Evolutionary conservation across 768 basidiomycete genomes (phyloP), one percentile per base, ranked within the genome.

Genomic region (Auricularia cornea): DNA sequence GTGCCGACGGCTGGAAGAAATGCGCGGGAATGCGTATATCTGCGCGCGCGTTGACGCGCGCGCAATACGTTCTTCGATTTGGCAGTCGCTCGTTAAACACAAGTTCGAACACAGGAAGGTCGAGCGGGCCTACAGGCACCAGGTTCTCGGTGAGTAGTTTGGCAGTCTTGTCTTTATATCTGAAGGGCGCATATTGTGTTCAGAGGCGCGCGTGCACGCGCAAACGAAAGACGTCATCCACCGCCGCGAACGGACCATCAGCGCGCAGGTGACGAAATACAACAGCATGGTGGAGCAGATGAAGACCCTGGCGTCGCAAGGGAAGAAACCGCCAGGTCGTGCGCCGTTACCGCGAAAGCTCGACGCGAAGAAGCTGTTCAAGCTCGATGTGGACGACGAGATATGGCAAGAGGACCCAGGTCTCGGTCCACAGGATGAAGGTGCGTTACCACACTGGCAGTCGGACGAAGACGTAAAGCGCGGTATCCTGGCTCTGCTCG

Each of bases 331-430:
- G 3, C 6, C 33, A 4, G 1, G 31, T 12, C n/a, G 28, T 1
- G 20, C 26, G 1, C 14, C 32, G 3, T 12, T 38, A 35, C 59
- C 59, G 4, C 14, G n/a, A 23, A 14, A 11, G 35, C 20, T 60
- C 12, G 40, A 60, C 23, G 32, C 23, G 11, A 23, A 35, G 26
- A 35, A 60, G 32, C 40, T 60, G 31, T 60, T 60, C 59, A 32
- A 31, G 35, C 40, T 60, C 10, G 59, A 60, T 35, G 59, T 60
- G 5, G 32, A 38, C 59, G 40, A 44, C 30, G 23, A 32, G 5
- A 60, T 60, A 8, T 60, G 59, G 59, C 33, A 60, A 20, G 59
- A 60, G 14, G 59, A 60, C 30, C 33, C 33, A 12, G 33, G 32
- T 6, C 59, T 60, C 35, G 33, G 33, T 3, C 33, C 40, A 29